Evolutionary conservation across 257 asterid genomes (phyloP), one percentile per base, ranked within the genome.

Genomic region (Datura wrightii): DNA sequence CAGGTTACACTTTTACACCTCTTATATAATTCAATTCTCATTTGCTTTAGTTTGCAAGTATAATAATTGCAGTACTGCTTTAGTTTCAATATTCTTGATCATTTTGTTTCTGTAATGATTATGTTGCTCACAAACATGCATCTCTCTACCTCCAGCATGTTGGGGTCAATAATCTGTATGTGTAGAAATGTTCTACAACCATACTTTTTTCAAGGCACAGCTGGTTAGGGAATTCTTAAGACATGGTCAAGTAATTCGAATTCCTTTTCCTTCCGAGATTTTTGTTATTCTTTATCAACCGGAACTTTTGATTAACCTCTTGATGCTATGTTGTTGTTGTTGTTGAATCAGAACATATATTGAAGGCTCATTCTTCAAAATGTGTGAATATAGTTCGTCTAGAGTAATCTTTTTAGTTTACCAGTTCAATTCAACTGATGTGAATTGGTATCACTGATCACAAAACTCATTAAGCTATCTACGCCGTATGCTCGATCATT

Each of bases 1-100:
- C 97, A 93, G 97, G 98, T 94, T 72, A 50, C 55, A 62, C 44
- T 72, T 48, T 19, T 80, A 81, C 82, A 76, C 46, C 44, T 50
- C 48, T 60, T 60, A 31, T 18, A 80, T 44, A 59, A 60, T 39
- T 80, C 48, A 80, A 41, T 19, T 58, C 10, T 18, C 24, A 44
- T 41, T n/a, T 14, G 52, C 55, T 42, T 80, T 11, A n/a, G 74
- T 80, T 41, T 80, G 52, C 53, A 1, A 15, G 50, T 16, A 3
- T 39, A 39, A 69, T 39, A 39, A 67, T 67, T 36, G 52, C 53
- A 69, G 34, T 39, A 16, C 79, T 5, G 37, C 36, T 79, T 69
- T 41, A 70, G 79, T 42, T 70, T n/a, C 37, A 41, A 18, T 70
- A 42, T 18, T 34, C 53, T 41, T 42, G 36, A 70, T 3, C 31